These are phyloP conservation scores for Neurospora hispaniola DNA, from an alignment of 495 filamentous ascomycete genomes.

Conservation along the genomic window DNA sequence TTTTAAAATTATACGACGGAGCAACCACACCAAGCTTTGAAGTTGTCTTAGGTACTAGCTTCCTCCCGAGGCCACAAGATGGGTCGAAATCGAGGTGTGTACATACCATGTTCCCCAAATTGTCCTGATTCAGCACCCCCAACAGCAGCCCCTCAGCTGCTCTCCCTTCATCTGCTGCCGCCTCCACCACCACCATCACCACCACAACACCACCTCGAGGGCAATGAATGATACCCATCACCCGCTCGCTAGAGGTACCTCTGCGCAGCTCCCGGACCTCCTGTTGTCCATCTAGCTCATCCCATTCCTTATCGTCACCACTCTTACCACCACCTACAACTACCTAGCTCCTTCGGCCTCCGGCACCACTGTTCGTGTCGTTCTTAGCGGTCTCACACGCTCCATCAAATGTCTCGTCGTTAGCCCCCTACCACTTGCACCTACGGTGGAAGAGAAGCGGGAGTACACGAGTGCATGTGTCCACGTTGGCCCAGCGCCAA, in stretches of 20 bases:
- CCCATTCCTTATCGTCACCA: neutral
- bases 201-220: neutral
- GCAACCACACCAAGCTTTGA: neutral
- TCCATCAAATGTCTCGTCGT: neutral
- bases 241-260: neutral
- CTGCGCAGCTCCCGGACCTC: neutral
- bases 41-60: neutral
- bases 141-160: neutral
- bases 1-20: neutral
- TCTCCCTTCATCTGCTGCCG: neutral
- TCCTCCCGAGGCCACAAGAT: conserved; percentile 13
- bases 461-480: neutral
- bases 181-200: neutral
- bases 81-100: conserved; percentile 42
- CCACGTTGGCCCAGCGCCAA: neutral
- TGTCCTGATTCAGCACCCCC: neutral
- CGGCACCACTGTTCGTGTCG: neutral
- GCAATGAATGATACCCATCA: neutral
- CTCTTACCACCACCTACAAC: neutral
- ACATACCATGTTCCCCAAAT: conserved; percentile 1
- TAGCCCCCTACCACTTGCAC: neutral
- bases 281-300: neutral
- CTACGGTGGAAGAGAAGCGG: neutral
- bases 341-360: neutral
- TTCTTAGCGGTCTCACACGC: neutral